phyloP scores from a whole-genome alignment of 2,329 filamentous ascomycete genomes.

The Conoideocrella luteorostrata region DNA sequence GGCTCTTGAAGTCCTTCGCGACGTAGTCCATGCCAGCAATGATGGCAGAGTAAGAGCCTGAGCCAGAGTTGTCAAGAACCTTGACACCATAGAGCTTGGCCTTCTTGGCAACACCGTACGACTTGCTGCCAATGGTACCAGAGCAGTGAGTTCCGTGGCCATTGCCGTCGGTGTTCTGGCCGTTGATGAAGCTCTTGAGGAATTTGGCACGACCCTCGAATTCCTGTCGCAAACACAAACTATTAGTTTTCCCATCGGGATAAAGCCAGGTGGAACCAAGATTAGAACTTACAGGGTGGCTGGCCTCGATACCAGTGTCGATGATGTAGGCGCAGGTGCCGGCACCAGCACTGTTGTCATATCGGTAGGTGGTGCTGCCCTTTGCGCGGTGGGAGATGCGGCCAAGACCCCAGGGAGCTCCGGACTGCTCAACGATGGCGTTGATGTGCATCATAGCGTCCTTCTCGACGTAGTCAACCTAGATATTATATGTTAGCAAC shows the following conservation, averaged over 20 bases:
- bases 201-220: conserved; percentile 29
- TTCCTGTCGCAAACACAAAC: conserved; percentile 15
- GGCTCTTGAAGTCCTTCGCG: conserved; percentile 26
- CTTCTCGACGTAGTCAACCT: conserved; percentile 31
- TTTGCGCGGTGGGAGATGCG: conserved; percentile 27
- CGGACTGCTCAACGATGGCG: conserved; percentile 12
- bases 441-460: conserved; percentile 24
- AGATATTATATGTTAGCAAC: neutral
- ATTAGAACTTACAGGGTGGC: conserved; percentile 29
- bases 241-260: too few species aligned
- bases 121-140: conserved; percentile 26
- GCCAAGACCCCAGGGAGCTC: conserved; percentile 23
- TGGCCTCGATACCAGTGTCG: conserved; percentile 36
- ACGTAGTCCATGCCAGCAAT: conserved; percentile 41
- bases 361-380: conserved; percentile 27
- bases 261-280: too few species aligned
- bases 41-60: conserved; percentile 31
- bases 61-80: conserved; percentile 32
- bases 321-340: conserved; percentile 40
- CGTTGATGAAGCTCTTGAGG: conserved; percentile 21
- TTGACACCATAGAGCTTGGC: conserved; percentile 37
- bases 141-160: conserved; percentile 37
- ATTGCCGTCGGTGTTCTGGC: conserved; percentile 21
- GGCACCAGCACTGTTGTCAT: conserved; percentile 32
- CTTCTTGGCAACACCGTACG: conserved; percentile 36